Evolutionary conservation across 805 yeast genomes (phyloP).

Genomic region (Maudiozyma pseudohumilis): DNA sequence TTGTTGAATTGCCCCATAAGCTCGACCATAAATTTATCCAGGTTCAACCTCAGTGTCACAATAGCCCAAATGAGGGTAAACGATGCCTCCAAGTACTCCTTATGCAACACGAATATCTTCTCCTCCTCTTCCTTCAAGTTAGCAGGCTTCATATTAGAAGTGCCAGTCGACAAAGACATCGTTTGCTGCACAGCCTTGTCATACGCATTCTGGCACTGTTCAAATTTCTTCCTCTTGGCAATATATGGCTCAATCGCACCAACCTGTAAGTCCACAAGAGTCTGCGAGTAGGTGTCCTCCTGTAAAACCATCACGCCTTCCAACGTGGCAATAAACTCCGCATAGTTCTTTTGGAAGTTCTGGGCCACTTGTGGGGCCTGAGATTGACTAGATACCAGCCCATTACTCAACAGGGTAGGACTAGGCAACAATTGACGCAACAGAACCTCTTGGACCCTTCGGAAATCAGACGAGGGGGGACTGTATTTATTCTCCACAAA

Average conservation of each 20-base stretch:
- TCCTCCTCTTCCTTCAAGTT: constrained; percentile 61
- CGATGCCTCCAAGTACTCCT: constrained; percentile 51
- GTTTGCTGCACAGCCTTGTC: constrained; percentile 49
- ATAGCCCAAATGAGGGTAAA: constrained; percentile 45
- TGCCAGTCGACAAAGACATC: constrained; percentile 37
- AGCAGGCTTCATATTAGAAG: constrained; percentile 40
- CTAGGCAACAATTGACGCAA: constrained; percentile 38
- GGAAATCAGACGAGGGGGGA: constrained; percentile 37
- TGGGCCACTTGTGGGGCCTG: constrained; percentile 34
- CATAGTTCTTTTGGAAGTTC: constrained; percentile 13
- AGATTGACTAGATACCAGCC: constrained; percentile 59
- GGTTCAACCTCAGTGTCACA: constrained; percentile 22
- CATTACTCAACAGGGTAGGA: constrained; percentile 42
- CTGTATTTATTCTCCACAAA: constrained; percentile 35
- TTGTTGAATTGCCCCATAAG: constrained; percentile 9
- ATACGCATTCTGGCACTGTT: constrained; percentile 51
- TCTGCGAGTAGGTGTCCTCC: constrained; percentile 9
- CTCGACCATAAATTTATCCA: constrained; percentile 16
- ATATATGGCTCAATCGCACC: constrained; percentile 44
- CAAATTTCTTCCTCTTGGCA: constrained; percentile 48
- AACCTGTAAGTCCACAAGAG: constrained; percentile 9
- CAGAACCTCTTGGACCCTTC: constrained; percentile 34
- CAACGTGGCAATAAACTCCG: constrained; percentile 11
- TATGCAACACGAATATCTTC: constrained; percentile 56
- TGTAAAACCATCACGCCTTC: constrained; percentile 10